Evolutionary conservation across 2,329 filamentous ascomycete genomes (phyloP).

Genomic region (Fusarium setosum): DNA sequence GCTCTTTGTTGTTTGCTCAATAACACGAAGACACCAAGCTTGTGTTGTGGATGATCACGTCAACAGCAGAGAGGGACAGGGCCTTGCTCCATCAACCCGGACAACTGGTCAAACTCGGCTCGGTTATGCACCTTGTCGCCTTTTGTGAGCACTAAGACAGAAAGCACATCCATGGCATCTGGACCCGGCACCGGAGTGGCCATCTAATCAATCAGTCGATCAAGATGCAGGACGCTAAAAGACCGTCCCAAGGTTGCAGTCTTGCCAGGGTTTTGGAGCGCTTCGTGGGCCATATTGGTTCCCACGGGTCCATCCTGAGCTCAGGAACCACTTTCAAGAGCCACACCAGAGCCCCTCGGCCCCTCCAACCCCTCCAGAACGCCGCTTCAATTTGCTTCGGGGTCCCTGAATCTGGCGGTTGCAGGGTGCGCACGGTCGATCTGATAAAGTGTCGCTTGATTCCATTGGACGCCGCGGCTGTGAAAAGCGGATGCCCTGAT

Average conservation of each 20-base stretch:
- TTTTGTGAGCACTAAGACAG: conserved; percentile 10
- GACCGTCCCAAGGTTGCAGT: conserved; percentile 8
- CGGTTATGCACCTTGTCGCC: conserved; percentile 5
- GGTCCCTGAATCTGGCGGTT: conserved; percentile 10
- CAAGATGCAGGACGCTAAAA: conserved; percentile 38
- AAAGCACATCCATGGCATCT: background rate
- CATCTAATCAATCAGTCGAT: conserved; percentile 47
- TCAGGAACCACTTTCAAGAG: conserved; percentile 12
- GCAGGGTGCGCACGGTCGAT: conserved; percentile 37
- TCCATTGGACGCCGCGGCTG: conserved; percentile 13
- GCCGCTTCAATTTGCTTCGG: conserved; percentile 8
- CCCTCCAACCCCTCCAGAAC: conserved; percentile 15
- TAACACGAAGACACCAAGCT: background rate
- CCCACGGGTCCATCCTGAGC: conserved; percentile 10
- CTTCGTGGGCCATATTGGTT: conserved; percentile 1
- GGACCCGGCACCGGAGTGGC: conserved; percentile 11
- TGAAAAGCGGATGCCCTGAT: conserved; percentile 32
- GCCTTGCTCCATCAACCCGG: background rate
- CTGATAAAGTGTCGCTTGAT: conserved; percentile 30
- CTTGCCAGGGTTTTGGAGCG: conserved; percentile 16
- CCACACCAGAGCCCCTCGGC: conserved; percentile 3
- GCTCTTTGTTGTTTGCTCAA: background rate
- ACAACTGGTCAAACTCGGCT: background rate
- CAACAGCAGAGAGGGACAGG: background rate
- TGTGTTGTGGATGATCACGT: background rate